Base-by-base conservation (phyloP, 768 basidiomycete genomes). In the Rhodotorula paludigena region DNA sequence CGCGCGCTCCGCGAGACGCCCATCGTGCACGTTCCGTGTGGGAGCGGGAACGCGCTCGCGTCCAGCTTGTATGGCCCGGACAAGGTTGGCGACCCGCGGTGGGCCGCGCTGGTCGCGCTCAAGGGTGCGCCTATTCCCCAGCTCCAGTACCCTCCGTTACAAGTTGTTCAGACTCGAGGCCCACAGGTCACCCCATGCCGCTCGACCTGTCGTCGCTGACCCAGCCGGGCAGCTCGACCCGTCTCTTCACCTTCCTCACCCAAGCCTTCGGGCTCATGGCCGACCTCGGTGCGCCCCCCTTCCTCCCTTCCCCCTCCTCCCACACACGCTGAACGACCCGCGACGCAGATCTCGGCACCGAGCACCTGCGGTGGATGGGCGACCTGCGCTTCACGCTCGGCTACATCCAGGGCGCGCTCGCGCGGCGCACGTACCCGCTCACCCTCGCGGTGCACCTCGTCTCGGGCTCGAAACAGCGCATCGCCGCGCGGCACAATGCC, bases 181-280 rank as follows among this genome's bases (percentile, higher is more conserved):
- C n/a, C n/a, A 15, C 67, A 90, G 89, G 90, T 47, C 81, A 78
- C 33, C 84, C 86, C 7, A 87, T 92, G 85, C 82, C 85, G 66
- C 81, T 87, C 33, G 90, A 93, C 76, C 69, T 91, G 30, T 88
- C 87, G 74, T 88, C 89, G 0, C 75, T 93, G n/a, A 84, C 82
- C 0, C 90, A 92, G 74, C 32, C 52, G 23, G 39, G 32, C 28
- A 81, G 81, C 16, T 33, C 32, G 14, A 86, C 83, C 69, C 81
- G 83, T 12, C 81, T 81, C 4, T 81, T 89, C 74, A 89, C 89
- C 21, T 92, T 89, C 81, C 86, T 92, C 85, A 85, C 88, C 0
- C 89, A 91, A 79, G 83, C 86, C 5, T 75, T 89, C 30, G 91
- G 91, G 5, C 81, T 93, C 39, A 88, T 91, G 85, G 89, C 91